These are phyloP conservation scores for Apophysomyces trapeziformis DNA, from an alignment of 371 early-diverging fungal genomes.

Conservation along the genomic window DNA sequence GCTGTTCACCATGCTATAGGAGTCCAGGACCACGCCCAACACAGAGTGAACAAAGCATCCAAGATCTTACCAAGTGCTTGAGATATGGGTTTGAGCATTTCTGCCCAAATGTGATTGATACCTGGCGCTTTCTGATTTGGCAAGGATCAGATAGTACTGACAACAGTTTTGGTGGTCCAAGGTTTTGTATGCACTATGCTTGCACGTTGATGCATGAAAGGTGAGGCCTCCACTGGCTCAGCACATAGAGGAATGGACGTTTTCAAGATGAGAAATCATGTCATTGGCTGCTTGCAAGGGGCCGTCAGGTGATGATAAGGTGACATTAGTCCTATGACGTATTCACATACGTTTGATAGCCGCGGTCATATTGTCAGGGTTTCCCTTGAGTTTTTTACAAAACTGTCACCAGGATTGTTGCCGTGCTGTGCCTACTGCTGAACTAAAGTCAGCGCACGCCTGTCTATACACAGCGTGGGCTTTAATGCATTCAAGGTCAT, in stretches of 20 bases:
- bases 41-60: slow-evolving; percentile 15
- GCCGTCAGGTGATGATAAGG: slow-evolving; percentile 7
- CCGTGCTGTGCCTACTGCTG: slow-evolving; percentile 8
- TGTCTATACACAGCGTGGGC: slow-evolving; percentile 7
- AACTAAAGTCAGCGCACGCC: neutral
- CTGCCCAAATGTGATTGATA: slow-evolving; percentile 26
- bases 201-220: neutral
- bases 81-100: slow-evolving; percentile 27
- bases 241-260: neutral
- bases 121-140: slow-evolving; percentile 26
- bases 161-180: neutral
- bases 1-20: slow-evolving; percentile 28
- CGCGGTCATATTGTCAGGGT: neutral
- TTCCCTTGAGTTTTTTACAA: slow-evolving; percentile 3
- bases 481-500: slow-evolving; percentile 16
- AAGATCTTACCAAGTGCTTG: slow-evolving; percentile 7
- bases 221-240: neutral
- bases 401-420: neutral
- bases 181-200: neutral
- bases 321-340: neutral
- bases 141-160: neutral
- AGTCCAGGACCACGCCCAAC: slow-evolving; percentile 26
- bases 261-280: slow-evolving; percentile 6
- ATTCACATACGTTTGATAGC: slow-evolving; percentile 8
- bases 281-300: slow-evolving; percentile 3